A percentile compares a stretch with the other conserved stretches of the same genome.
Conservation (phyloP, 768 basidiomycete species). For the Psilocybe subaeruginosa region DNA sequence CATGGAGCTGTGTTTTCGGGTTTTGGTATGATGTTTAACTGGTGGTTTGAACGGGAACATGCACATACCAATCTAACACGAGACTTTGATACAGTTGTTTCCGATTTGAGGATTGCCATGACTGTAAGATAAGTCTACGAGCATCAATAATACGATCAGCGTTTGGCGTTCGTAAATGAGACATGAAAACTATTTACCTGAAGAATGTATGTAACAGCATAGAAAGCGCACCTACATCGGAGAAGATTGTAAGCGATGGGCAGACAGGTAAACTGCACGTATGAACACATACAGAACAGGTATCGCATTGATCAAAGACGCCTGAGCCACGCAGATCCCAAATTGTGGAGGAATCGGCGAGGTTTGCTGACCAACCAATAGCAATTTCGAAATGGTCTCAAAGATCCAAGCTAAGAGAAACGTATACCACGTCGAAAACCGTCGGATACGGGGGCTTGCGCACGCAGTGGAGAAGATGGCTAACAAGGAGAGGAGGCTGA, state of each 20-base stretch:
- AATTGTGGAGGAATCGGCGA: not conserved
- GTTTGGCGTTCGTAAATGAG: not conserved
- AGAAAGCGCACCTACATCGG: not conserved
- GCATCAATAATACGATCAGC: too few species aligned
- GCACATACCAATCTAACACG: not conserved
- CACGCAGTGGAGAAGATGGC: not conserved
- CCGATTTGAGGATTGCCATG: not conserved
- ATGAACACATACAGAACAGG: not conserved
- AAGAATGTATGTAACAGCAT: not conserved
- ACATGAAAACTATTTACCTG: not conserved
- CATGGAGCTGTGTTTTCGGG: not conserved
- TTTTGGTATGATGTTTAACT: not conserved
- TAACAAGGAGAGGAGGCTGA: not conserved
- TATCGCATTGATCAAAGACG: not conserved
- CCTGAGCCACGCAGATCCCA: not conserved
- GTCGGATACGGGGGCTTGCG: not conserved
- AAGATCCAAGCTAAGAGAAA: not conserved
- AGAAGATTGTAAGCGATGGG: not conserved
- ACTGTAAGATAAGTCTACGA: not conserved
- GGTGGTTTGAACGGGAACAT: not conserved
- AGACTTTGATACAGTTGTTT: not conserved
- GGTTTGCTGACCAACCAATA: not conserved
- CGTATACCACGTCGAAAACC: constrained; percentile 1
- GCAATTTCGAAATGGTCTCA: not conserved
- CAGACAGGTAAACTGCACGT: not conserved